Conservation (phyloP, 1,284 basidiomycete genomes). For the Papiliotrema laurentii region DNA sequence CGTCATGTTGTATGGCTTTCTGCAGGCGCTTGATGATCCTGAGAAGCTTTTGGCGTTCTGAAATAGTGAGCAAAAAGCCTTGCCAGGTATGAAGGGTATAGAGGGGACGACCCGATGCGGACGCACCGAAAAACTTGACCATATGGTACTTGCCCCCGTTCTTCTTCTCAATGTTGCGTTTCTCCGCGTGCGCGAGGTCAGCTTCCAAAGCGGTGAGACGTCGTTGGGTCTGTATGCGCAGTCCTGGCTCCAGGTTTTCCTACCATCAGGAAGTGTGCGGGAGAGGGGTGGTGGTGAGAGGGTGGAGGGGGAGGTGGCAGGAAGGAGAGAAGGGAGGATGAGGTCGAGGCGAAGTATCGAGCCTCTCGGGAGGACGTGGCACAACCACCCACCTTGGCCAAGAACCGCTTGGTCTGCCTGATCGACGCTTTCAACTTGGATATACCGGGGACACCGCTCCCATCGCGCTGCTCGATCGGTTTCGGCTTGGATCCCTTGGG, state of each 20-base stretch:
- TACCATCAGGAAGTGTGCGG: conserved; percentile 30
- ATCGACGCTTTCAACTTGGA: conserved; percentile 70
- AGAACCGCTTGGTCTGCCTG: conserved; percentile 68
- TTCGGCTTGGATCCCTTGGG: conserved; percentile 12
- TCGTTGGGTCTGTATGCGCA: conserved; percentile 70
- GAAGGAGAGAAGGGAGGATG: neutral
- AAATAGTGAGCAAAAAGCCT: neutral
- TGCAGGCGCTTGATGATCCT: conserved; percentile 64
- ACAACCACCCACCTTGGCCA: conserved; percentile 67
- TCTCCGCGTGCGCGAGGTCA: conserved; percentile 64
- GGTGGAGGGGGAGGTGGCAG: neutral
- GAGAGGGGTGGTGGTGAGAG: neutral
- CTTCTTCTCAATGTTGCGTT: conserved; percentile 61
- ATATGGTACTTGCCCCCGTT: conserved; percentile 74
- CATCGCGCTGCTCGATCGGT: conserved; percentile 27
- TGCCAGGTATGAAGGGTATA: neutral
- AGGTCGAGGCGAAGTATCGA: neutral
- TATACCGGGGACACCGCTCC: conserved; percentile 38
- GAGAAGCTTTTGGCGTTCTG: conserved; percentile 74
- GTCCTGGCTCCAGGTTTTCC: conserved; percentile 72
- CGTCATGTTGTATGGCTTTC: conserved; percentile 51
- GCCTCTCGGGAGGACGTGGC: too few relatives aligned
- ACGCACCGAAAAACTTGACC: conserved; percentile 81
- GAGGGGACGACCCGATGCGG: neutral
- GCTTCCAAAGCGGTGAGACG: conserved; percentile 66